Conservation (phyloP, 2,329 filamentous ascomycete genomes). For the Aspergillus calidoustus region DNA sequence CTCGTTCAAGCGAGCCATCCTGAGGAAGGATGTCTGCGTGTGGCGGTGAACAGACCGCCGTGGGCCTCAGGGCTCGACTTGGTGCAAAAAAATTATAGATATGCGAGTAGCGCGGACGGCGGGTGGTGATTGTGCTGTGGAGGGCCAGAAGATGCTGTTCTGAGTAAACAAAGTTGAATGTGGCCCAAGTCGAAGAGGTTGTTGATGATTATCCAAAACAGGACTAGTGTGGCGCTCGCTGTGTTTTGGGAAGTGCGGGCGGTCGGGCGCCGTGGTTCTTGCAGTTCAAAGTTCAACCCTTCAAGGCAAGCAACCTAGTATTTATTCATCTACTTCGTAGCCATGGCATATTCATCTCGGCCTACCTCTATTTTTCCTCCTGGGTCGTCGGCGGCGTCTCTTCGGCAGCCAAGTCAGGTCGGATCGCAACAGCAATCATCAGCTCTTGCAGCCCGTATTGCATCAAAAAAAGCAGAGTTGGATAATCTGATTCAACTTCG, state of each 20-base stretch:
- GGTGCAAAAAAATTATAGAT: background rate
- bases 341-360: constrained; percentile 45
- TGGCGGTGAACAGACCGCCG: background rate
- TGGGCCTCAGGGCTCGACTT: background rate
- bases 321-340: background rate
- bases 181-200: constrained; percentile 22
- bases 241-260: constrained; percentile 15
- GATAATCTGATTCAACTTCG: constrained; percentile 66
- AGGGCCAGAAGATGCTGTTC: background rate
- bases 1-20: constrained; percentile 57
- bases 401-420: constrained; percentile 38
- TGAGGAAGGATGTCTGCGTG: constrained; percentile 15
- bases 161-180: constrained; percentile 12
- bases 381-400: constrained; percentile 31
- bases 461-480: constrained; percentile 66
- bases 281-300: no score
- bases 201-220: constrained; percentile 45
- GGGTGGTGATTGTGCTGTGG: background rate
- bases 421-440: constrained; percentile 56
- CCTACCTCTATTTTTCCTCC: constrained; percentile 38
- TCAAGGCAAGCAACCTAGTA: background rate
- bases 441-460: constrained; percentile 63
- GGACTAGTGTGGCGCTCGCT: constrained; percentile 32
- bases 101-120: background rate
- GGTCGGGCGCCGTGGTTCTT: background rate